Base-by-base conservation (phyloP, 345 rosid genomes). In the Hirschfeldia incana region DNA sequence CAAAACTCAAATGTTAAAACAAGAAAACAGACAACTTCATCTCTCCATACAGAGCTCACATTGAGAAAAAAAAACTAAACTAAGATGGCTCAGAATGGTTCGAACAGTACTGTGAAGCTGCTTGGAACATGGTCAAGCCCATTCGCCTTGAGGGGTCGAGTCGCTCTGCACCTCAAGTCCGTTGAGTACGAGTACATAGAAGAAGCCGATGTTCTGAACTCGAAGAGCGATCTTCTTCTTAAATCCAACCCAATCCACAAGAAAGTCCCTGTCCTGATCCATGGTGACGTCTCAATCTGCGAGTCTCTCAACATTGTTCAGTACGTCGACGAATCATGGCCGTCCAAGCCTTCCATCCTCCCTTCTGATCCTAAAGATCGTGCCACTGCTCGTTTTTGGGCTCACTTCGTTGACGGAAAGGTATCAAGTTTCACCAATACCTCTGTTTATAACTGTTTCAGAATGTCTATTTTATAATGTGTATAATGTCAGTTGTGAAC, bases 261-360 rank as follows among this genome's bases (percentile, higher is more conserved):
- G 49, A 92, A 92, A 85, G 79, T 92, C 39, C 93, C 95, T 0
- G 92, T 89, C 49, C 89, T 90, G 3, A 82, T 90, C 72, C 91
- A 92, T 10, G 82, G 77, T 8, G 92, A 81, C 30, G 83, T 84
- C 3, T 84, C 90, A 1, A 67, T 92, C 53, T 87, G 91, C n/a
- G 97, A 92, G 63, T 90, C 97, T 73, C 87, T 87, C 34, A 67
- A 88, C 58, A 90, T 90, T 67, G 89, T 92, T 4, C 83, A 90
- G 76, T 92, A 92, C 76, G 55, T 92, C 9, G 92, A 92, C 4
- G 97, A 89, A 76, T 67, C 73, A 6, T 92, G 94, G 95, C 74
- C 92, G 55, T 80, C 87, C 3, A 78, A 78, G 42, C 88, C 84
- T 21, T 70, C 90, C 6, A 84, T 70, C 88, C 87, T 32, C 60